Evolutionary conservation across 768 basidiomycete species (phyloP), one percentile per base, ranked within the genome.

Genomic region (Suillus paluster): DNA sequence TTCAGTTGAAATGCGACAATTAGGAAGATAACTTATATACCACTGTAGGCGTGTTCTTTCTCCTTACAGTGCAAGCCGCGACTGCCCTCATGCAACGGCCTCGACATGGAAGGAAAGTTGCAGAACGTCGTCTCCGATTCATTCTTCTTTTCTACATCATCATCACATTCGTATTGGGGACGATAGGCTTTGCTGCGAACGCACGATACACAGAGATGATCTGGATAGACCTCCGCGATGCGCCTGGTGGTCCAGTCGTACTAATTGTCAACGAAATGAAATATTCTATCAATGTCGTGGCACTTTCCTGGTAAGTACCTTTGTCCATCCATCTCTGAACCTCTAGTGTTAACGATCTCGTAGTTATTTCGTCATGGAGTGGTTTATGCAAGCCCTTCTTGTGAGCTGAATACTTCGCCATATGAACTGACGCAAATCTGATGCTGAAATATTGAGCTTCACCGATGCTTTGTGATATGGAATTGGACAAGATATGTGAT

Each of bases 191-290:
- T 27, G 71, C 61, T 2, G 57, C 38, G 4, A 61, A 68, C 14
- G 60, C 61, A 8, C 67, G 65, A 36, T 70, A 66, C 53, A 70
- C 53, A 33, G 34, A 72, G 38, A 60, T 66, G 71, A 63, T 68
- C 7, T 72, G 38, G 50, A 69, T 72, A 30, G 71, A 70, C 50
- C 30, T 67, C 33, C 71, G 71, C 33, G 23, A 17, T 17, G 14
- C 46, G 46, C 46, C 23, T 25, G 46, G 46, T 48, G 46, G 46
- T 23, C 46, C 58, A 68, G 34, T 36, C 57, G 62, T 36, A 3
- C 68, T 61, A 41, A 63, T 58, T 6, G 57, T 34, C 4, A 30
- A 41, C 4, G 58, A 55, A 50, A 65, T 65, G 45, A 9, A 44
- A 34, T 41, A 33, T 33, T 39, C 41, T 25, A 45, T 71, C 23